phyloP scores from a whole-genome alignment of 169 alveolate species.

The Blepharisma undulans region DNA sequence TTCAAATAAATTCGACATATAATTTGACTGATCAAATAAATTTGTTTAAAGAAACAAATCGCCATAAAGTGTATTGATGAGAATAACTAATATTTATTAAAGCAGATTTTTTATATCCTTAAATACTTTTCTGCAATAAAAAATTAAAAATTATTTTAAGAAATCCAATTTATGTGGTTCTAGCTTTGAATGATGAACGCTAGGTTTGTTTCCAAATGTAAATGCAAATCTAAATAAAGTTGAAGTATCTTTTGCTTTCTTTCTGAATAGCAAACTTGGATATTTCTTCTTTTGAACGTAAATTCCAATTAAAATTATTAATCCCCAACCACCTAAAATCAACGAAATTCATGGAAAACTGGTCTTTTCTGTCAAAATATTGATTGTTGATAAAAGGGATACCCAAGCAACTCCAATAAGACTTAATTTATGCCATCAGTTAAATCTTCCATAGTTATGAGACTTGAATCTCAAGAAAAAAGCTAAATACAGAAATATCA shows the following conservation, averaged over 20 bases:
- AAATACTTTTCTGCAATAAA: no score
- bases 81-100: no score
- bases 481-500: neutral
- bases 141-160: no score
- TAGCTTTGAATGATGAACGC: neutral
- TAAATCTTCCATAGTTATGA: conserved; percentile 6
- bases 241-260: neutral
- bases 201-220: neutral
- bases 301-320: neutral
- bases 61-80: no score
- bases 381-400: neutral
- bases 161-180: neutral
- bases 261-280: neutral
- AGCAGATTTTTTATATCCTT: no score
- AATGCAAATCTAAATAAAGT: neutral
- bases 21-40: no score
- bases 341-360: neutral
- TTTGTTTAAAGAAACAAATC: no score
- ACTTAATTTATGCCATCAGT: conserved; percentile 16
- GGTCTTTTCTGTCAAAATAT: neutral
- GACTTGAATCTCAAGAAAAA: neutral
- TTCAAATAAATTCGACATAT: no score
- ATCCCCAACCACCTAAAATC: neutral
- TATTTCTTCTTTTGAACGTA: neutral
- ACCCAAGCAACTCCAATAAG: neutral